Base-by-base conservation (phyloP, 176 grass and related monocot genomes). In the Guadua angustifolia region DNA sequence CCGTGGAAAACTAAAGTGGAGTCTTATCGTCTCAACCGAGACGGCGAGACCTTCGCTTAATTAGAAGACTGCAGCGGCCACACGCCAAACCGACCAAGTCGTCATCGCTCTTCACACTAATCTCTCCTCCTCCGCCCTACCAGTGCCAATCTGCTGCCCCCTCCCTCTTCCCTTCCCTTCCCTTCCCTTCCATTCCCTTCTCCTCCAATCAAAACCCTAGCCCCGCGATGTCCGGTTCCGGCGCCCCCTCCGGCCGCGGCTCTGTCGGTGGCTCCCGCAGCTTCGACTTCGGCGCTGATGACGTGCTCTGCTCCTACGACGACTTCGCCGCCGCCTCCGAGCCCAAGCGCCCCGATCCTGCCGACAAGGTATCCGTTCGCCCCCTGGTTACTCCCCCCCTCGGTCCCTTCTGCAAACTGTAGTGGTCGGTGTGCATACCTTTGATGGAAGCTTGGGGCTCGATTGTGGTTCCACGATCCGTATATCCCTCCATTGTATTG, bases 261-360 rank as follows among this genome's bases (percentile, higher is more conserved):
- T 78, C 83, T n/a, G 53, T 56, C 1, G 70, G 73, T 19, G 81
- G 78, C 8, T 65, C 90, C 70, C 85, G 75, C 76, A 88, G 75
- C 43, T 92, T 92, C 93, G 93, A 92, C 83, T 95, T 95, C 85
- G 85, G 90, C 71, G 67, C 88, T 52, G 90, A 92, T 66, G 88
- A 95, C 67, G 82, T 95, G 26, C 93, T 92, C 75, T 88, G 88
- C 88, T 88, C 90, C 66, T 95, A 95, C 90, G 90, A 92, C 59
- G 90, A 95, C 79, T 95, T 84, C 83, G n/a, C 90, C 12, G 53
- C 79, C 69, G 0, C 89, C 58, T 79, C 84, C 59, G 93, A 95
- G 29, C 82, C 79, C 44, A 92, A 78, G 82, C 90, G 93, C 55
- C 78, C 83, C 50, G 90, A 95, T 88, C 85, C 71, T 47, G 26